Evolutionary conservation across 1,284 basidiomycete genomes (phyloP), one percentile per base, ranked within the genome.

Genomic region (Lentinula novae-zelandiae): DNA sequence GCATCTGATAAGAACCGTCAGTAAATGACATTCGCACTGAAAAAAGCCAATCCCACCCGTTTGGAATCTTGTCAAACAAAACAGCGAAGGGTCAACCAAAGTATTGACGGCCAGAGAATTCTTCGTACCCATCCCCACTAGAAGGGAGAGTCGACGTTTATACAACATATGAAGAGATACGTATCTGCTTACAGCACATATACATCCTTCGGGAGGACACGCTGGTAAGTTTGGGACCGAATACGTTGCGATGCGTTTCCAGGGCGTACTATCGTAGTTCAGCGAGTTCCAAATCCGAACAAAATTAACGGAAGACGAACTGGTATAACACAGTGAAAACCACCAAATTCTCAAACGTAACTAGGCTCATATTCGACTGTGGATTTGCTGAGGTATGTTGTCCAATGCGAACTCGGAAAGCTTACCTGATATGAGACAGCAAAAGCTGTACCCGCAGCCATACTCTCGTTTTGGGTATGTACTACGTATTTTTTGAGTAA

Each of bases 391-490:
- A 17, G 15, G 4, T 27, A 15, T 17, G 17, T 10, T 42, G n/a
- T 6, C 22, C 20, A 12, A 44, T 13, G 27, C n/a, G 36, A 7
- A 33, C 55, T 53, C 49, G 8, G 22, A 27, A 54, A 7, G 5
- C n/a, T 38, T 60, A 69, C 73, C 63, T 70, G 63, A 63, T 79
- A 79, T 0, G 78, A 78, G 52, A 79, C 79, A 4, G 78, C 77
- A 59, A 79, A 79, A 3, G 72, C 73, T 9, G 78, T 76, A 34
- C 78, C 78, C 27, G 78, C 72, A 12, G 78, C 78, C 75, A 76
- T 77, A n/a, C 70, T 72, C 65, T 78, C 68, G 60, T 78, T 79
- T 60, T 76, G 73, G 0, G 78, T 74, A 59, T 80, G 78, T 36
- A 80, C 78, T 78, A 38, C 42, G 40, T 17, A n/a, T 42, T 17